A percentile compares a stretch with the other conserved stretches of the same genome.
phyloP scores from a whole-genome alignment of 2,329 filamentous ascomycete genomes.

The Aspergillus ibericus region DNA sequence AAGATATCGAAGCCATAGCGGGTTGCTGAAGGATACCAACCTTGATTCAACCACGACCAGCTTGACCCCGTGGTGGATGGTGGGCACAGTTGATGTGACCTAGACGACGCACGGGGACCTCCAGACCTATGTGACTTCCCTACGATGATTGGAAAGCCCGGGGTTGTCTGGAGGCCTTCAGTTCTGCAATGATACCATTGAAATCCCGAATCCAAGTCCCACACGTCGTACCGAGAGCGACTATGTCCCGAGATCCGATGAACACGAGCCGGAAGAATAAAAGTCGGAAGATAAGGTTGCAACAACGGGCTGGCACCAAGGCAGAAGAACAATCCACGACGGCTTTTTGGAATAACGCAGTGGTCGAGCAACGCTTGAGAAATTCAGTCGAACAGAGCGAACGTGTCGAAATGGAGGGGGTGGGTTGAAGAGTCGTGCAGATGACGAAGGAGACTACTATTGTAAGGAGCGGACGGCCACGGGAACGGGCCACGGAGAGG shows the following conservation, averaged over 20 bases:
- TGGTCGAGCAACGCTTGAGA: not conserved
- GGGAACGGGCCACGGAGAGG: conserved; percentile 27
- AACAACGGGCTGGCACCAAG: conserved; percentile 1
- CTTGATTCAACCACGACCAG: conserved; percentile 3
- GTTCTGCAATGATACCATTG: conserved; percentile 22
- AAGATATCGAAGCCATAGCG: conserved; percentile 40
- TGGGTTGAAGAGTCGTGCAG: conserved; percentile 9
- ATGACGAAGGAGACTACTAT: conserved; percentile 10
- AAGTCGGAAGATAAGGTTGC: conserved; percentile 1
- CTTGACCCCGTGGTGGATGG: conserved; percentile 6
- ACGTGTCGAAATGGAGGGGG: conserved; percentile 3
- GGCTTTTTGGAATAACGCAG: not conserved
- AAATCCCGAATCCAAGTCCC: conserved; percentile 7
- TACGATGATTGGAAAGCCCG: conserved; percentile 24
- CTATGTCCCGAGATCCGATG: not conserved
- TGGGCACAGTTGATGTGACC: conserved; percentile 18
- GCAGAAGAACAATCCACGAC: not conserved
- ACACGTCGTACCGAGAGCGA: conserved; percentile 4
- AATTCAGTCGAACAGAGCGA: conserved; percentile 4
- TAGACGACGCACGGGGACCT: conserved; percentile 27
- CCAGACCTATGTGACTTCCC: conserved; percentile 31
- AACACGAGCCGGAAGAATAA: not conserved
- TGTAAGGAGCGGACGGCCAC: conserved; percentile 44
- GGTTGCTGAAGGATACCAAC: conserved; percentile 3
- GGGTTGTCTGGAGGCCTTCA: conserved; percentile 30